phyloP scores from a whole-genome alignment of 2,329 filamentous ascomycete species.

The Calonectria pauciramosa region DNA sequence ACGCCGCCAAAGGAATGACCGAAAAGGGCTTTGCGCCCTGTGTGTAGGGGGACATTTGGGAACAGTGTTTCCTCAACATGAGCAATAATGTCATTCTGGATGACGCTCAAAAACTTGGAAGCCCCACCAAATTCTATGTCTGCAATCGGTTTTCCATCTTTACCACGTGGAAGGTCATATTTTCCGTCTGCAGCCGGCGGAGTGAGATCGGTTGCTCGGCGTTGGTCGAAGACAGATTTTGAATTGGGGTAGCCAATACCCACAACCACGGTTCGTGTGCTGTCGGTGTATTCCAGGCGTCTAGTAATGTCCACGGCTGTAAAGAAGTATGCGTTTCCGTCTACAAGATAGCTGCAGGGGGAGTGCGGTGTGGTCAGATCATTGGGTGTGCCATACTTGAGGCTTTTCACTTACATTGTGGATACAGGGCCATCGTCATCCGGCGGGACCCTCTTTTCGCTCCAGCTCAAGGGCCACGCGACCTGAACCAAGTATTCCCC shows the following conservation, averaged over 20 bases:
- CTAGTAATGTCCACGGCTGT: slow-evolving; percentile 48
- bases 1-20: slow-evolving; percentile 65
- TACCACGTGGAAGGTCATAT: slow-evolving; percentile 37
- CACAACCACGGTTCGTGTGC: slow-evolving; percentile 46
- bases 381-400: background rate
- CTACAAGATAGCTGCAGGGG: slow-evolving; percentile 47
- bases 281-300: slow-evolving; percentile 43
- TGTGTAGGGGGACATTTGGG: slow-evolving; percentile 43
- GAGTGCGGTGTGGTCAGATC: background rate
- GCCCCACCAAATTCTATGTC: slow-evolving; percentile 55
- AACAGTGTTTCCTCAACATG: slow-evolving; percentile 45
- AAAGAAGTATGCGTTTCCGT: slow-evolving; percentile 53
- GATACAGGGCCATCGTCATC: slow-evolving; percentile 34
- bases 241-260: slow-evolving; percentile 49
- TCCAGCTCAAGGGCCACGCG: slow-evolving; percentile 47
- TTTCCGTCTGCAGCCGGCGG: slow-evolving; percentile 36
- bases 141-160: slow-evolving; percentile 36
- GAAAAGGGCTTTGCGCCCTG: slow-evolving; percentile 58
- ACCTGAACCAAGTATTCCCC: slow-evolving; percentile 49
- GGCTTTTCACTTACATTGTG: slow-evolving; percentile 44
- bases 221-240: slow-evolving; percentile 44
- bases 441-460: slow-evolving; percentile 32
- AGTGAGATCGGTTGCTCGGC: slow-evolving; percentile 48
- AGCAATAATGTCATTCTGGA: slow-evolving; percentile 54
- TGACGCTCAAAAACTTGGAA: slow-evolving; percentile 58